These are phyloP conservation scores for Nemophila menziesii DNA, from an alignment of 257 asterid genomes.

Conservation along the genomic window DNA sequence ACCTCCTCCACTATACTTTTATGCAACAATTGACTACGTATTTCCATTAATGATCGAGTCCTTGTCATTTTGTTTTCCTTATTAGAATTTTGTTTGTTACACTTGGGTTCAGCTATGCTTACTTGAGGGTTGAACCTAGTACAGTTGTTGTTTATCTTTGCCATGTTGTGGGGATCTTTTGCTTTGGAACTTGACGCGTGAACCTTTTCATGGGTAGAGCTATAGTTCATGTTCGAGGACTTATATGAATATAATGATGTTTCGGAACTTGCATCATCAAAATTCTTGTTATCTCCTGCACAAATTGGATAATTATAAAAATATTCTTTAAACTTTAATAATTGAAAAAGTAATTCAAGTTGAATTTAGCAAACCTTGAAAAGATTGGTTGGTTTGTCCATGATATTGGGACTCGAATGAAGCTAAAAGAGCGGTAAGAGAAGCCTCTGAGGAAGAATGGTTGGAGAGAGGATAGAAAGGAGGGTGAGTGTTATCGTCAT, in stretches of 20 bases:
- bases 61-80: constrained; percentile 22
- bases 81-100: constrained; percentile 8
- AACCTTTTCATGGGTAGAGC: constrained; percentile 17
- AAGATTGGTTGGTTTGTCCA: constrained; percentile 24
- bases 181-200: constrained; percentile 4
- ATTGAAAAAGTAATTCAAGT: not conserved
- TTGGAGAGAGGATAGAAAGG: constrained; percentile 42
- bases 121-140: constrained; percentile 45
- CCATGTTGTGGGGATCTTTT: constrained; percentile 11
- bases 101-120: constrained; percentile 9
- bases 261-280: constrained; percentile 47
- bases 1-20: constrained; percentile 48
- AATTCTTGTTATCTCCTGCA: constrained; percentile 27
- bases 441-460: constrained; percentile 46
- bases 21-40: constrained; percentile 64
- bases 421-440: constrained; percentile 31
- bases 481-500: constrained; percentile 30
- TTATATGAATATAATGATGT: constrained; percentile 38
- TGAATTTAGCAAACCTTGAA: constrained; percentile 23
- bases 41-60: constrained; percentile 39
- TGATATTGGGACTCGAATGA: constrained; percentile 10
- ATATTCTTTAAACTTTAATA: no score
- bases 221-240: constrained; percentile 25
- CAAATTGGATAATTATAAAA: not conserved
- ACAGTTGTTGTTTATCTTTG: constrained; percentile 19